A percentile compares a stretch with the other conserved stretches of the same genome.
phyloP scores from a whole-genome alignment of 805 yeast genomes.

The Metschnikowia kunwiensis region DNA sequence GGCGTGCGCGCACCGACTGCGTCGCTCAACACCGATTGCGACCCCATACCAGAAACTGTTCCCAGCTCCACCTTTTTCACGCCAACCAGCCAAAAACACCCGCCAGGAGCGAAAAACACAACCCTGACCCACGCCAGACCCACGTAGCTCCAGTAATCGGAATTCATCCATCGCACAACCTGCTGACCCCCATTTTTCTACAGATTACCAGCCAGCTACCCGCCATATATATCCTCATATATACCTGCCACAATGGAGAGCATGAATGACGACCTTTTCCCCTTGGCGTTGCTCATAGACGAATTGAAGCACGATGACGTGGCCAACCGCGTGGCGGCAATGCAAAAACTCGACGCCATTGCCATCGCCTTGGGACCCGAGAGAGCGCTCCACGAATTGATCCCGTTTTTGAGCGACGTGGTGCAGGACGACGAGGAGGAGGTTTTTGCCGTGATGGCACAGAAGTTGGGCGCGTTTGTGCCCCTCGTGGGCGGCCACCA shows the following conservation, averaged over 20 bases:
- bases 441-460: slow-evolving; percentile 89
- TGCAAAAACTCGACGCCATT: slow-evolving; percentile 90
- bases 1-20: no score
- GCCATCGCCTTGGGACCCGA: slow-evolving; percentile 94
- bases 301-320: slow-evolving; percentile 97
- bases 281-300: slow-evolving; percentile 93
- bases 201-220: not conserved
- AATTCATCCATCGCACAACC: not conserved
- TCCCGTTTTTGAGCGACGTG: slow-evolving; percentile 86
- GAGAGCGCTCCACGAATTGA: slow-evolving; percentile 81
- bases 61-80: no score
- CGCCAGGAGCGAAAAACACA: no score
- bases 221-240: not conserved
- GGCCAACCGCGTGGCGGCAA: slow-evolving; percentile 87
- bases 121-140: no score
- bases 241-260: slow-evolving; percentile 11
- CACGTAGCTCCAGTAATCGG: no score
- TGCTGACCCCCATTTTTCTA: not conserved
- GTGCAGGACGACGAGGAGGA: slow-evolving; percentile 98
- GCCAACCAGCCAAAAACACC: no score
- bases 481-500: slow-evolving; percentile 83
- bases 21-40: no score
- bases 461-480: slow-evolving; percentile 81
- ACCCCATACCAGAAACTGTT: no score
- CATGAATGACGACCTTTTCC: slow-evolving; percentile 68